phyloP scores from a whole-genome alignment of 176 grass and related monocot genomes.

The Carex parvula region DNA sequence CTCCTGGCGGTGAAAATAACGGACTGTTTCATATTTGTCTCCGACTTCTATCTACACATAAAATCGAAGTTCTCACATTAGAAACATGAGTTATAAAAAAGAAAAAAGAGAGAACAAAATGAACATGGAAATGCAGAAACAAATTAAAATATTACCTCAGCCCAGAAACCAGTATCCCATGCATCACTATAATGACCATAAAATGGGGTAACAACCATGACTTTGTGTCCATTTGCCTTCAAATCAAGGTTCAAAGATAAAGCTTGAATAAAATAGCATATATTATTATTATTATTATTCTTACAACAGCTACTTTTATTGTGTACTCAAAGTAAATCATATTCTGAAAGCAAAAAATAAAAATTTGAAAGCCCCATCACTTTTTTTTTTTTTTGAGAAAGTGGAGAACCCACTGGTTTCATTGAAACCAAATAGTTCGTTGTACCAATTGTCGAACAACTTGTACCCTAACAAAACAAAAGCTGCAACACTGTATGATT shows the following conservation, averaged over 20 bases:
- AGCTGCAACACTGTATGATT: neutral
- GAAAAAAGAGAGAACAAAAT: neutral
- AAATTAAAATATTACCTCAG: conserved; percentile 38
- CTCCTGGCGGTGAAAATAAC: no score
- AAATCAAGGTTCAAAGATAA: conserved; percentile 3
- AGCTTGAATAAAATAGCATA: conserved; percentile 5
- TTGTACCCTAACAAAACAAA: no score
- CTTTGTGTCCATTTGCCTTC: conserved; percentile 72
- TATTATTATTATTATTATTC: neutral
- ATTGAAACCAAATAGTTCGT: no score
- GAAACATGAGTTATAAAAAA: no score
- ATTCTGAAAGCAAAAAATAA: neutral
- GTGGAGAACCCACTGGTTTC: no score
- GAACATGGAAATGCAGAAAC: neutral
- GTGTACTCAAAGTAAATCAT: neutral
- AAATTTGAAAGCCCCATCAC: no score
- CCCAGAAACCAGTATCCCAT: conserved; percentile 64
- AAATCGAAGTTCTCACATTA: no score
- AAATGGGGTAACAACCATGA: conserved; percentile 68
- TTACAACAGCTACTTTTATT: neutral
- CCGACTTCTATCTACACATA: no score
- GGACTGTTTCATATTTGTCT: no score
- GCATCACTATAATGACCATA: conserved; percentile 95
- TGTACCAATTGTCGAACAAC: no score
- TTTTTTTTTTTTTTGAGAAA: no score